Conservation (phyloP, 768 basidiomycete species). For the Leucocoprinus leucothites region DNA sequence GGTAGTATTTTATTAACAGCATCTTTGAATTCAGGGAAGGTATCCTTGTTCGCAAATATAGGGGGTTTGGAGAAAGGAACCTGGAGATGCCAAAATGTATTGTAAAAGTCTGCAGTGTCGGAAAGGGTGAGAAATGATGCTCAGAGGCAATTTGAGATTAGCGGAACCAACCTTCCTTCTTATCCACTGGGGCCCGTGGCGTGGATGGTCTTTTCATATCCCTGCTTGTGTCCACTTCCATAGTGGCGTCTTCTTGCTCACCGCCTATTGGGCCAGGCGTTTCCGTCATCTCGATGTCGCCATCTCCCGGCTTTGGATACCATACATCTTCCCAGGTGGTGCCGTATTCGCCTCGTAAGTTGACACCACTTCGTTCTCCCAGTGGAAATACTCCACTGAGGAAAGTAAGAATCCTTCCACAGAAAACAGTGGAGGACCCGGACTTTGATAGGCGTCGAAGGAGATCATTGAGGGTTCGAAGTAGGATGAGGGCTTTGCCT, state of each 20-base stretch:
- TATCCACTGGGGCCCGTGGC: constrained; percentile 31
- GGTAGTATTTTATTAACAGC: constrained; percentile 72
- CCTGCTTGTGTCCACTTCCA: constrained; percentile 56
- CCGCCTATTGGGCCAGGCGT: constrained; percentile 20
- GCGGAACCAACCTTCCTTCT: constrained; percentile 53
- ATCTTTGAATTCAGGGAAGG: constrained; percentile 64
- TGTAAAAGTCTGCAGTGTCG: constrained; percentile 64
- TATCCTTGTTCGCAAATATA: constrained; percentile 53
- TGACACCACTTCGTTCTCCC: constrained; percentile 88
- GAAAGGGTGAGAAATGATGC: constrained; percentile 4
- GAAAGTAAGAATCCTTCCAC: constrained; percentile 86
- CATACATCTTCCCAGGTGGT: constrained; percentile 71
- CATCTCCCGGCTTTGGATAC: constrained; percentile 25
- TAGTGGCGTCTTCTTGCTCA: constrained; percentile 38
- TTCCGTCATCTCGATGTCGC: constrained; percentile 25
- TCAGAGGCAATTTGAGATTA: neutral
- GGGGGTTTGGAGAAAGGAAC: constrained; percentile 80
- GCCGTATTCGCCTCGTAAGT: constrained; percentile 84
- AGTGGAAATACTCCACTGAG: constrained; percentile 83
- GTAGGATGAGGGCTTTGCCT: constrained; percentile 81
- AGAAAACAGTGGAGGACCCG: constrained; percentile 81
- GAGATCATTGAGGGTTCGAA: constrained; percentile 85
- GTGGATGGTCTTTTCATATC: constrained; percentile 28
- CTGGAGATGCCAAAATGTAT: constrained; percentile 89
- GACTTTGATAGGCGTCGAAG: constrained; percentile 84